These are phyloP conservation scores for Botrytis medusae DNA, from an alignment of 2,329 filamentous ascomycete genomes.

Conservation along the genomic window DNA sequence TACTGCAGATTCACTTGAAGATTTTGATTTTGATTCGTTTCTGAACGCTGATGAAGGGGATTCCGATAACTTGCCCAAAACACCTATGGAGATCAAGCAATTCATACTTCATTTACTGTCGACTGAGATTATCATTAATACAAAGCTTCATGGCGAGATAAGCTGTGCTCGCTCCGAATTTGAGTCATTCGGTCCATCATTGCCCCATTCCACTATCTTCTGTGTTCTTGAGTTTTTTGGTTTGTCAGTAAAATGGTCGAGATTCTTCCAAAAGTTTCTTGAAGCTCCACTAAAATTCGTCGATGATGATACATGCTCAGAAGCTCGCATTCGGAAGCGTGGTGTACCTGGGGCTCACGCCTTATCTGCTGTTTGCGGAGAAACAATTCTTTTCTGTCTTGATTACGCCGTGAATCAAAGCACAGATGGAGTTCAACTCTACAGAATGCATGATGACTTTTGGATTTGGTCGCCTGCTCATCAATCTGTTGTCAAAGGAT, in stretches of 20 bases:
- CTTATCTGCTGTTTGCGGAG: slow-evolving; percentile 59
- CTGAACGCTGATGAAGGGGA: slow-evolving; percentile 25
- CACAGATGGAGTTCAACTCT: slow-evolving; percentile 54
- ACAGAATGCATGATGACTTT: slow-evolving; percentile 64
- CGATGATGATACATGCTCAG: slow-evolving; percentile 47
- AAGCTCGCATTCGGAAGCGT: slow-evolving; percentile 49
- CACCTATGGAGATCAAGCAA: slow-evolving; percentile 53
- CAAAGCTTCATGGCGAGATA: slow-evolving; percentile 50
- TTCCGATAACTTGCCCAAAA: slow-evolving; percentile 24
- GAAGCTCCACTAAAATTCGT: slow-evolving; percentile 60
- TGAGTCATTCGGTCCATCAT: slow-evolving; percentile 54
- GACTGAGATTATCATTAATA: slow-evolving; percentile 55
- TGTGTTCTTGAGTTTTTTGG: slow-evolving; percentile 59
- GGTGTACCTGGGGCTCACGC: slow-evolving; percentile 61
- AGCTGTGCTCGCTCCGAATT: slow-evolving; percentile 59
- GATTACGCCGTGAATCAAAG: slow-evolving; percentile 63
- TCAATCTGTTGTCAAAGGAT: slow-evolving; percentile 54
- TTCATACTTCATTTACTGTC: slow-evolving; percentile 56
- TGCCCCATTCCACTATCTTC: slow-evolving; percentile 61
- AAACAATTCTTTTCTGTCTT: slow-evolving; percentile 62
- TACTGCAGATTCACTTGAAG: not conserved
- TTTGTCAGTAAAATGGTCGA: slow-evolving; percentile 55
- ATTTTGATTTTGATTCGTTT: not conserved
- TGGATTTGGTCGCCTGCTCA: slow-evolving; percentile 64
- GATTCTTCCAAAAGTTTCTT: slow-evolving; percentile 61